Evolutionary conservation across 495 filamentous ascomycete species (phyloP), one percentile per base, ranked within the genome.

Genomic region (Cudoniella acicularis): DNA sequence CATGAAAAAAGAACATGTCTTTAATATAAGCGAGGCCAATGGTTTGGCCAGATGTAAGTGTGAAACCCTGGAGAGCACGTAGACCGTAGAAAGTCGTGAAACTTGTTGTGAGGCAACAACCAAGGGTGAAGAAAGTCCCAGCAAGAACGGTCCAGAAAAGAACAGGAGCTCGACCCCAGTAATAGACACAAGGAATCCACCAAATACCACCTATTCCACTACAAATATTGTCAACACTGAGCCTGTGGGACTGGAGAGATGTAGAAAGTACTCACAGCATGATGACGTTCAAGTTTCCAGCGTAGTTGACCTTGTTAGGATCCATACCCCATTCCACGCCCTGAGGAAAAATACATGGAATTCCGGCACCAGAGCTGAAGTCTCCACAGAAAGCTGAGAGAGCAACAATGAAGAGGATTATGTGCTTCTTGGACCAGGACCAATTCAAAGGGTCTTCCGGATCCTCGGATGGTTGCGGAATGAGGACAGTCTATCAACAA

Each of bases 371-470:
- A 3, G 24, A 30, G 16, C 23, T 23, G 20, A 53, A 30, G 40
- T 53, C 51, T 20, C 49, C 56, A 13, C 11, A 17, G 27, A 59
- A 54, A 9, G 56, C 56, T 18, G 24, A 40, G 6, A 53, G 26
- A 16, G 54, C 53, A 11, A 57, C 54, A 43, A 46, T 57, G 36
- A 57, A 51, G 13, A 62, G 42, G 22, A 62, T 57, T 3, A 57
- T 49, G 50, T 77, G 69, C 57, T 82, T 83, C 52, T 70, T 75
- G 18, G 54, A 60, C 24, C 52, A 51, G 11, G 59, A 62, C 79
- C 79, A 83, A 58, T 80, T 82, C 10, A 83, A 68, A 18, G 83
- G 83, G 57, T 87, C 83, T 50, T 85, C 76, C 1, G 80, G 79
- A 59, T 85, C 78, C 52, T 70, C 68, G 0, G 82, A 83, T 2